Evolutionary conservation across 2,329 filamentous ascomycete genomes (phyloP).

Genomic region (Botrytis hyacinthi): DNA sequence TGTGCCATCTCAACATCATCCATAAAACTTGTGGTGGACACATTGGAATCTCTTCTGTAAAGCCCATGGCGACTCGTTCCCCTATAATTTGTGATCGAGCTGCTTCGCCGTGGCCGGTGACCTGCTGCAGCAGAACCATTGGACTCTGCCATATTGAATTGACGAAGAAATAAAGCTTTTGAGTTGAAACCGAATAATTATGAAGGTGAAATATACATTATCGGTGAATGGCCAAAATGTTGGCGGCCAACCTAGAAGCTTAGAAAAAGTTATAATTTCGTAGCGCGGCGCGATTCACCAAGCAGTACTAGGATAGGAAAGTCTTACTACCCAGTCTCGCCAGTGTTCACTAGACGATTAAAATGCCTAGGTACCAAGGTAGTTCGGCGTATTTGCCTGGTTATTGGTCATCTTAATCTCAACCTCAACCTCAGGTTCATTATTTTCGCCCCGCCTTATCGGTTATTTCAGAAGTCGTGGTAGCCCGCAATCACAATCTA

Average conservation of each 20-base stretch:
- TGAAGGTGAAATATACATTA: constrained; percentile 4
- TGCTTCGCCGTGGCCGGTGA: constrained; percentile 33
- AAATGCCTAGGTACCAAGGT: not conserved
- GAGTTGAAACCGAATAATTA: constrained; percentile 13
- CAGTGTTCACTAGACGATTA: not conserved
- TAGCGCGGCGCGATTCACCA: constrained; percentile 5
- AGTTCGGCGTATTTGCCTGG: not conserved
- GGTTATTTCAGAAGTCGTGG: constrained; percentile 17
- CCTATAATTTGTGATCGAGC: constrained; percentile 34
- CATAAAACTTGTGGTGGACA: constrained; percentile 76
- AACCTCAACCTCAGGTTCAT: constrained; percentile 13
- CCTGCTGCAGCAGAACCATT: constrained; percentile 33
- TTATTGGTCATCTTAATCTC: not conserved
- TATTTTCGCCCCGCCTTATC: constrained; percentile 22
- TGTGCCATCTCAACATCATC: constrained; percentile 99
- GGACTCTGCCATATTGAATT: constrained; percentile 32
- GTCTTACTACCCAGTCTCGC: too few relatives aligned
- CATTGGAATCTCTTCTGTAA: constrained; percentile 67
- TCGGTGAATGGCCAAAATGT: constrained; percentile 2
- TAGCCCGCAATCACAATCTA: constrained; percentile 22
- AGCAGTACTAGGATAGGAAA: not conserved
- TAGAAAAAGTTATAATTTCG: constrained; percentile 1
- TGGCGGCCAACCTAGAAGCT: not conserved
- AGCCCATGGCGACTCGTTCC: constrained; percentile 39
- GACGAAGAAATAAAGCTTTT: constrained; percentile 7